phyloP scores from a whole-genome alignment of 2,329 filamentous ascomycete genomes.

The Fusarium odoratissimum region DNA sequence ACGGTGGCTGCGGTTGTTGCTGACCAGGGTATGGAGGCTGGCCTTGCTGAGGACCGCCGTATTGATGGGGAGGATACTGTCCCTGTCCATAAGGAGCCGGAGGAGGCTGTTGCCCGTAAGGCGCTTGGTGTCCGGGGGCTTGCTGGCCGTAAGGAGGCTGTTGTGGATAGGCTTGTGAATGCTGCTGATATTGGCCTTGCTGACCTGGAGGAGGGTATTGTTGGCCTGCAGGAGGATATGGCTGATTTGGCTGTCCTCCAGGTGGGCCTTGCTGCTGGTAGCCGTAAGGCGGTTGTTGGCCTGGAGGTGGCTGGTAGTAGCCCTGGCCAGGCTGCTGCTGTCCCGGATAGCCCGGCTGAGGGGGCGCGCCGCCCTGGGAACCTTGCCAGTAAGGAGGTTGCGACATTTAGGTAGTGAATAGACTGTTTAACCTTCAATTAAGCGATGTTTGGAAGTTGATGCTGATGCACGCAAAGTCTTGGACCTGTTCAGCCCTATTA shows the following conservation, averaged over 20 bases:
- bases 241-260: conserved; percentile 19
- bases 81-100: conserved; percentile 21
- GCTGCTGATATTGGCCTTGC: conserved; percentile 8
- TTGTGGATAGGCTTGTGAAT: conserved; percentile 7
- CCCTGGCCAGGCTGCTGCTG: conserved; percentile 17
- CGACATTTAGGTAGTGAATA: neutral
- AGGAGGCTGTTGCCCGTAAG: conserved; percentile 21
- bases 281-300: conserved; percentile 27
- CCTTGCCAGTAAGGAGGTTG: conserved; percentile 40
- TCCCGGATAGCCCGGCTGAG: conserved; percentile 18
- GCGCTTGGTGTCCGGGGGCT: conserved; percentile 36
- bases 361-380: conserved; percentile 5
- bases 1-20: conserved; percentile 10
- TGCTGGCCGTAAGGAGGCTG: conserved; percentile 28
- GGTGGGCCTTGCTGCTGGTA: conserved; percentile 11
- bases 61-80: conserved; percentile 33
- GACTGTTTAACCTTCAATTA: neutral
- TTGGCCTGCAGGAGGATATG: conserved; percentile 18
- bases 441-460: neutral
- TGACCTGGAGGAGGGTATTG: conserved; percentile 4
- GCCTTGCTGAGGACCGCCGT: conserved; percentile 19
- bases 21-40: conserved; percentile 21
- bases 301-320: conserved; percentile 29
- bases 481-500: neutral
- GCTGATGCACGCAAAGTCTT: neutral